Percentiles rank a stretch among this genome's conserved stretches.
phyloP scores from a whole-genome alignment of 768 basidiomycete genomes.

The Suillus brevipes region DNA sequence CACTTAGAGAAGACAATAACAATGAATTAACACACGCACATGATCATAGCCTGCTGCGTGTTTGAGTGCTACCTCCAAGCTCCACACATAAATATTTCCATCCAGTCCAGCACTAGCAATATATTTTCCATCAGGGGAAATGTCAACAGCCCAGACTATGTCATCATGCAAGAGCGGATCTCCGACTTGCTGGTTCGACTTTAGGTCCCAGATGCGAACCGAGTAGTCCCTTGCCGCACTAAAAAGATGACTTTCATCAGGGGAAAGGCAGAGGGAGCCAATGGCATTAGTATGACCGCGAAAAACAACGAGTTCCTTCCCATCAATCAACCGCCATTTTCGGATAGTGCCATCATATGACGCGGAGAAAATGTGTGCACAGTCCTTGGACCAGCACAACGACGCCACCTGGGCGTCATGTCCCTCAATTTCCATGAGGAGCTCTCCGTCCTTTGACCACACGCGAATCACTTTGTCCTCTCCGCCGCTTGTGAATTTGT shows the following conservation, averaged over 20 bases:
- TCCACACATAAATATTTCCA: neutral
- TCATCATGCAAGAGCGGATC: neutral
- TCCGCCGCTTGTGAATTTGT: neutral
- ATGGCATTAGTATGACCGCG: neutral
- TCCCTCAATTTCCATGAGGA: neutral
- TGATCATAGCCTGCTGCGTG: neutral
- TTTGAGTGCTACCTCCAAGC: neutral
- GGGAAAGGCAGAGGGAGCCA: neutral
- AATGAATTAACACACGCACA: no score
- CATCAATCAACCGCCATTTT: neutral
- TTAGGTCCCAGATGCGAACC: neutral
- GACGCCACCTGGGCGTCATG: neutral
- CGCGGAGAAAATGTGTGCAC: neutral
- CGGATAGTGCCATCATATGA: neutral
- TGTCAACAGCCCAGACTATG: no score
- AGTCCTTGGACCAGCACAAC: neutral
- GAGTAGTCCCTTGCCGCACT: neutral
- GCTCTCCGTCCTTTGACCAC: neutral
- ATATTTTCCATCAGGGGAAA: no score
- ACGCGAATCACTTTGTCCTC: neutral
- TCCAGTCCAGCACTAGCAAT: no score
- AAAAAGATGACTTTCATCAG: neutral
- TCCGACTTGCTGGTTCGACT: neutral
- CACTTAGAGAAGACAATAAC: no score
- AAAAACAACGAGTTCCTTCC: neutral